A percentile compares a stretch with the other conserved stretches of the same genome.
Evolutionary conservation across 1,139 yeast species (phyloP).

Genomic region (Suhomyces choctaworum): DNA sequence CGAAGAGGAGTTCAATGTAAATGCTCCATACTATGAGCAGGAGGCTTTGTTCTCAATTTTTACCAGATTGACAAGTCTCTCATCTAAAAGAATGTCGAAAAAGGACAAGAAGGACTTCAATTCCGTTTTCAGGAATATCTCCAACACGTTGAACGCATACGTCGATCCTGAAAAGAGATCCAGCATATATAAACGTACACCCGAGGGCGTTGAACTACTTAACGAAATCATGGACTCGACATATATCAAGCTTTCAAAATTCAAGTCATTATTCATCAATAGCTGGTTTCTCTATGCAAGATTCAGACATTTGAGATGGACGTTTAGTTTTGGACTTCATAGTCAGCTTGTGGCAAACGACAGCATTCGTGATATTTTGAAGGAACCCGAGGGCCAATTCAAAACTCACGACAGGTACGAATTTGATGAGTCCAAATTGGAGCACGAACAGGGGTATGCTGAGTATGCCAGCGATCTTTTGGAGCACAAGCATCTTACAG

Average conservation of each 20-base stretch:
- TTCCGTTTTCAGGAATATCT: conserved; percentile 63
- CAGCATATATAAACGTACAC: conserved; percentile 33
- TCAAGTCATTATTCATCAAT: conserved; percentile 58
- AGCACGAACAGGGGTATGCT: conserved; percentile 13
- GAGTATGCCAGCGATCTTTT: conserved; percentile 15
- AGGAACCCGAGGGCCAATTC: conserved; percentile 38
- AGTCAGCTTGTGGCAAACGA: conserved; percentile 58
- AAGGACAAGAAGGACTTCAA: conserved; percentile 62
- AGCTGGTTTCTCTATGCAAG: conserved; percentile 68
- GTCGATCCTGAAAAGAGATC: conserved; percentile 42
- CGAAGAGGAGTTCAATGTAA: conserved; percentile 44
- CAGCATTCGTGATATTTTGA: conserved; percentile 42
- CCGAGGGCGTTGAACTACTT: conserved; percentile 44
- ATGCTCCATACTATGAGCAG: conserved; percentile 61
- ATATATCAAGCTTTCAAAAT: conserved; percentile 55
- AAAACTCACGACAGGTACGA: conserved; percentile 7
- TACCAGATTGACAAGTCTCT: conserved; percentile 49
- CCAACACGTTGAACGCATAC: conserved; percentile 49
- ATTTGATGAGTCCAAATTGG: conserved; percentile 12
- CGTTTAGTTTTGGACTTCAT: conserved; percentile 69
- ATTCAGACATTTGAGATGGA: conserved; percentile 65
- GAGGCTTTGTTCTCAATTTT: conserved; percentile 49
- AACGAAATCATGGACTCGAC: conserved; percentile 39
- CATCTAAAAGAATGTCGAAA: conserved; percentile 58
- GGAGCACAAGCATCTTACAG: conserved; percentile 15